Evolutionary conservation across 306 rosid species (phyloP), one percentile per base, ranked within the genome.

Genomic region (Medicago lupulina): DNA sequence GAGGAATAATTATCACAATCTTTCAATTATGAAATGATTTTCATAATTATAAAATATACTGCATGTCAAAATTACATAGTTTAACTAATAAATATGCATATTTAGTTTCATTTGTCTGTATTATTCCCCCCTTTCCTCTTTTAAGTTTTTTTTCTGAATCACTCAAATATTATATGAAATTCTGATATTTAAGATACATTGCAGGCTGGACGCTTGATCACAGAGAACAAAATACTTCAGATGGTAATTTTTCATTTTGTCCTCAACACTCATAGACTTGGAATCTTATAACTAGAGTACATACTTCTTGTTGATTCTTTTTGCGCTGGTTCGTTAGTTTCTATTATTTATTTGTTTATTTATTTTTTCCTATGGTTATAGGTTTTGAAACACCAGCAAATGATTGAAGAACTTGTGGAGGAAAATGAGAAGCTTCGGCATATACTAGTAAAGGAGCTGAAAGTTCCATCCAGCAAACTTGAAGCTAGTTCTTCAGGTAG

Each of bases 351-450:
- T 15, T 10, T 57, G 7, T 58, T 70, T 7, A 21, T 21, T 9
- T 23, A 21, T 21, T 9, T 23, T 6, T 28, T 70, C 8, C 3
- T 53, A 5, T 72, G 79, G 76, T 62, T 81, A 55, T 81, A 96
- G 98, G 93, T 96, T 44, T 62, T 96, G 81, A 90, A 84, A 78
- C 99, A 96, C 87, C 99, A 96, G 81, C 86, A 85, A 88, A 78
- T 89, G 16, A 96, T 96, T 65, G 96, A 96, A 74, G 92, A 92
- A 64, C 96, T 96, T 25, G 77, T 71, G 78, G 93, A 92, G 85
- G 99, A 92, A 83, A 96, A 90, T 60, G 84, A 90, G 81, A 90
- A 82, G 87, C 98, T 96, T 86, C 93, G 91, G 34, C 90, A 81
- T 15, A 79, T 92, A 84, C 88, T 96, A 12, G 55, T 86, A 59